Conservation (phyloP, 352 stramenopile species). For the Globisporangium radiosum region DNA sequence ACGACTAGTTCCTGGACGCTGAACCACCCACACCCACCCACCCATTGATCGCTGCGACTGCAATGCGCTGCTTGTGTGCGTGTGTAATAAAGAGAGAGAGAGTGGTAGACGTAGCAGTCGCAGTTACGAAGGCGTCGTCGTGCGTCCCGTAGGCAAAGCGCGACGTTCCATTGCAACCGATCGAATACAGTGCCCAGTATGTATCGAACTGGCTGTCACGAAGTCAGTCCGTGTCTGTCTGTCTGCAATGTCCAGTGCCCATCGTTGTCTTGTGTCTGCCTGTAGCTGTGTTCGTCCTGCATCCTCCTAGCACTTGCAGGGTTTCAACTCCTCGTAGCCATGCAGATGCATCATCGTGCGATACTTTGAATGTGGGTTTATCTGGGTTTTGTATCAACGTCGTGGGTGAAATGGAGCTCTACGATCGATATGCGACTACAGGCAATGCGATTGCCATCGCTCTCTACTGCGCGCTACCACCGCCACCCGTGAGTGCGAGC, state of each 20-base stretch:
- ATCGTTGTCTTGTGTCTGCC: not conserved
- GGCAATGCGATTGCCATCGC: too few species aligned
- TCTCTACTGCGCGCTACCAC: not conserved
- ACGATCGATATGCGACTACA: too few species aligned
- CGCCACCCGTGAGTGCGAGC: constrained; percentile 25
- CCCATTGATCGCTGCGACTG: too few species aligned
- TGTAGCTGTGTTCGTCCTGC: not conserved
- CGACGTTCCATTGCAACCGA: not conserved
- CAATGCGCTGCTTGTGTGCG: too few species aligned
- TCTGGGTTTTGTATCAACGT: too few species aligned
- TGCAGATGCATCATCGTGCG: not conserved
- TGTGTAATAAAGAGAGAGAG: too few species aligned
- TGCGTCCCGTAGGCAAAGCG: not conserved
- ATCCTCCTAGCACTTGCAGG: too few species aligned
- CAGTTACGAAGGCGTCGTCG: too few species aligned
- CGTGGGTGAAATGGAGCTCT: not conserved
- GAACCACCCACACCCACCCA: too few species aligned
- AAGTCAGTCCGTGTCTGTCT: not conserved
- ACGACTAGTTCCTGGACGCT: too few species aligned
- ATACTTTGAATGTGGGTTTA: too few species aligned
- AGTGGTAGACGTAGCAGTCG: too few species aligned
- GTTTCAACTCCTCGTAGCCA: not conserved
- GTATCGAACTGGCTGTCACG: not conserved
- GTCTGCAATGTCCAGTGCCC: not conserved
- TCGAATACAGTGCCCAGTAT: constrained; percentile 11